Base-by-base conservation (phyloP, 192 early-diverging fungal species). In the Hyaloraphidium curvatum region DNA sequence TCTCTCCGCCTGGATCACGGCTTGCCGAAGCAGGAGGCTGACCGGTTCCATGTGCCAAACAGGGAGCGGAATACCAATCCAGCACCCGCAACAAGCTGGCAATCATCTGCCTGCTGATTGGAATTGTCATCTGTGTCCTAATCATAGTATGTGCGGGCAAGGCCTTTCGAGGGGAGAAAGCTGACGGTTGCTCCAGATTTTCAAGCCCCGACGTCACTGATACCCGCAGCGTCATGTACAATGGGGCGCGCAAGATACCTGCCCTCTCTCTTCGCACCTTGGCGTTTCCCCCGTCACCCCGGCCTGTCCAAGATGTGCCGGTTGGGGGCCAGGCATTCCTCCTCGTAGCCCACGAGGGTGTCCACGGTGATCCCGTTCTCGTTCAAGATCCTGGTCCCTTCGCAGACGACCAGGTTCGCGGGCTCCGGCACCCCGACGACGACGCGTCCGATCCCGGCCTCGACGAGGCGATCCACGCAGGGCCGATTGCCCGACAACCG, bases 391-490 rank as follows among this genome's bases (percentile, higher is more conserved):
- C 69, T 62, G 1, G 81, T 76, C 0, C 91, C 91, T 37, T 72
- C 67, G 59, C 89, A 89, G 23, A 78, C 67, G 28, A 92, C 79
- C 67, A 97, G 87, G 27, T 80, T 79, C 14, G 79, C 70, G 1
- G 93, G 93, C 59, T 97, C 93, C 51, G 69, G 71, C 1, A 89
- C 75, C 1, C 89, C 94, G 53, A 94, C 70, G 11, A 93, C 89
- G 0, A 96, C 89, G 3, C 72, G 62, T 9, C 50, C 54, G 14
- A 97, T 70, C 0, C 69, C 66, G 0, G 80, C 76, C 14, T 80
- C 74, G 9, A 89, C 66, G 33, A 97, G 63, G n/a, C 74, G 68
- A 2, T 84, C 63, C 0, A 76, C 77, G 55, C 93, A 97, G 2
- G 85, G 75, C 11, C 50, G 40, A 50, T 81, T 90, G 9, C 75